phyloP scores from a whole-genome alignment of 768 basidiomycete species.

The Filobasidium floriforme region DNA sequence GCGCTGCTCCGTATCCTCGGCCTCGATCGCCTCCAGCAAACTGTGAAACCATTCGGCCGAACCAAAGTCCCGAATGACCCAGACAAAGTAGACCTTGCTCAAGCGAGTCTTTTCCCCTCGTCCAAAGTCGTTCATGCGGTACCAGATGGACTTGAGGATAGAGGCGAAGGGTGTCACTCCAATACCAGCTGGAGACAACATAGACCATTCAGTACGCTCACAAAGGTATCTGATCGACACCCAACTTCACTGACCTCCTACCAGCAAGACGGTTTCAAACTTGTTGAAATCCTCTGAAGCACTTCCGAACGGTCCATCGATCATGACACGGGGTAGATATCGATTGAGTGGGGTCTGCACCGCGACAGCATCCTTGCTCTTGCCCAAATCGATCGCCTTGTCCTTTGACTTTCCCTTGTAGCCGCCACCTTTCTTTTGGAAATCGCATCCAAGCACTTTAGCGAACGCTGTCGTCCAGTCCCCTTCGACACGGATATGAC shows the following conservation, averaged over 20 bases:
- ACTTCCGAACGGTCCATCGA: slow-evolving; percentile 86
- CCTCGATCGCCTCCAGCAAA: slow-evolving; percentile 83
- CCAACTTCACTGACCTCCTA: slow-evolving; percentile 50
- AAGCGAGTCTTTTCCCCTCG: slow-evolving; percentile 63
- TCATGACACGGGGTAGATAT: slow-evolving; percentile 81
- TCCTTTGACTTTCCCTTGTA: slow-evolving; percentile 38
- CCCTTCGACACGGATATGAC: slow-evolving; percentile 86
- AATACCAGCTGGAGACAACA: slow-evolving; percentile 59
- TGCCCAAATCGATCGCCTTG: neutral
- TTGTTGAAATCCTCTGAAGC: slow-evolving; percentile 83
- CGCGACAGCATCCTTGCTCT: slow-evolving; percentile 26
- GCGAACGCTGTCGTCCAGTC: slow-evolving; percentile 82
- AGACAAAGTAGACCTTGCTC: slow-evolving; percentile 76
- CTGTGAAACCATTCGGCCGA: slow-evolving; percentile 64
- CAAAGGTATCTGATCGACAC: neutral
- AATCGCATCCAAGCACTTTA: slow-evolving; percentile 74
- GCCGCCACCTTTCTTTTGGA: slow-evolving; percentile 53
- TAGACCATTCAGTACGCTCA: neutral
- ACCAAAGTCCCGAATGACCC: slow-evolving; percentile 91
- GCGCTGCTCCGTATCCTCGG: slow-evolving; percentile 72
- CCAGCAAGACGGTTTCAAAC: slow-evolving; percentile 77
- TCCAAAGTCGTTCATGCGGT: slow-evolving; percentile 84
- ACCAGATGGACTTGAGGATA: slow-evolving; percentile 81
- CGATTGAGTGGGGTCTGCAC: slow-evolving; percentile 57
- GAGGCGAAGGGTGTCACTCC: slow-evolving; percentile 95